phyloP scores from a whole-genome alignment of 148 eudicot species.

The Rhododendron simsii region DNA sequence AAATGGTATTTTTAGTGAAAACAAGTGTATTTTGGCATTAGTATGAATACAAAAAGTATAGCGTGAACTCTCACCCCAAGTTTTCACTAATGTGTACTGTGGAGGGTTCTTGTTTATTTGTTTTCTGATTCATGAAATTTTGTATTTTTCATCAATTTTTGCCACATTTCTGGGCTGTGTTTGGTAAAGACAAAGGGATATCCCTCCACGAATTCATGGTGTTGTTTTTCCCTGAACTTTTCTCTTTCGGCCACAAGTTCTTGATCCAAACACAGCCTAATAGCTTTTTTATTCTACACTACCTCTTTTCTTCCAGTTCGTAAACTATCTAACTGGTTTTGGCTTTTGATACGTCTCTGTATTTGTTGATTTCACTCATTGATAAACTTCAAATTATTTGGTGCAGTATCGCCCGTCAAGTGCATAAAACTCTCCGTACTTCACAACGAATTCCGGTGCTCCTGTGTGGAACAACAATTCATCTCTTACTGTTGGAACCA shows the following conservation, averaged over 20 bases:
- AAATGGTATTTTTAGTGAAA: too few species aligned
- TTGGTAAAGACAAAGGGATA: background rate
- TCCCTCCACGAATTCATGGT: background rate
- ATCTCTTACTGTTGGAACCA: conserved; percentile 61
- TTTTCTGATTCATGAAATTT: background rate
- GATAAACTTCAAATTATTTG: background rate
- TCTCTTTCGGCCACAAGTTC: too few species aligned
- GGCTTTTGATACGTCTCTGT: background rate
- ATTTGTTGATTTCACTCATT: background rate
- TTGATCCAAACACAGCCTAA: background rate
- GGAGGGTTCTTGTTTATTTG: background rate
- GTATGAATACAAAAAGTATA: too few species aligned
- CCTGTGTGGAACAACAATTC: conserved; percentile 83
- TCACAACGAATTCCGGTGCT: conserved; percentile 73
- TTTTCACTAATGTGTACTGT: background rate
- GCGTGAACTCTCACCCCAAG: too few species aligned
- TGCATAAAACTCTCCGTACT: conserved; percentile 55
- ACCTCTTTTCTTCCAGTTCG: background rate
- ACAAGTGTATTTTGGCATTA: too few species aligned
- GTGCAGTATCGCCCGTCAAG: conserved; percentile 72
- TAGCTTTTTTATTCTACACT: background rate
- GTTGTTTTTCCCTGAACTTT: background rate
- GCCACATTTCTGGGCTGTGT: background rate
- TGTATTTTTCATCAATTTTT: background rate
- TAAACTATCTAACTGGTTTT: background rate